phyloP scores from a whole-genome alignment of 164 flowering plant species.

The Aristolochia contorta region DNA sequence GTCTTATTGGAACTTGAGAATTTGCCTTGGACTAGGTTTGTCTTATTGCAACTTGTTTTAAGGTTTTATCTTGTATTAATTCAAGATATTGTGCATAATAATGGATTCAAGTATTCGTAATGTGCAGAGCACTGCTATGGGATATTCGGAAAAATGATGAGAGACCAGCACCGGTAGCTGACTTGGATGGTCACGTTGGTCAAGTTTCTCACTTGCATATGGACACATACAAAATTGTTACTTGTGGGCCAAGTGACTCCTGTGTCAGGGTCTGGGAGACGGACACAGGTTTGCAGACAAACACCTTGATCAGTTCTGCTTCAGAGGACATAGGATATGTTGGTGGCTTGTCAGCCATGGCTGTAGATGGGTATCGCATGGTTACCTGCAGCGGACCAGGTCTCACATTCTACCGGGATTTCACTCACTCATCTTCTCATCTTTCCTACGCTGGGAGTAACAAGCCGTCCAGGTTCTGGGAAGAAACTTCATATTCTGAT shows the following conservation, averaged over 20 bases:
- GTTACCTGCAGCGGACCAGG: conserved; percentile 31
- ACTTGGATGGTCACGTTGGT: conserved; percentile 47
- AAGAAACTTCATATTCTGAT: background rate
- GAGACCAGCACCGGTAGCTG: conserved; percentile 31
- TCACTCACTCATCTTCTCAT: conserved; percentile 24
- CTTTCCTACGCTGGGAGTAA: conserved; percentile 11
- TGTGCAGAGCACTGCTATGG: conserved; percentile 54
- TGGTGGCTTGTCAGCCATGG: conserved; percentile 46
- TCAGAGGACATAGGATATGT: background rate
- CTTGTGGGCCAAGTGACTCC: conserved; percentile 35
- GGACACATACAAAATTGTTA: conserved; percentile 57
- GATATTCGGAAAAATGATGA: conserved; percentile 45
- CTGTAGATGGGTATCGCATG: conserved; percentile 41
- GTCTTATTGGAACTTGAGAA: too few species aligned
- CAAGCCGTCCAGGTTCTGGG: conserved; percentile 41
- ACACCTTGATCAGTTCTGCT: conserved; percentile 25
- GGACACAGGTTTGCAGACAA: conserved; percentile 29
- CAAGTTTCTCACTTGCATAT: conserved; percentile 39
- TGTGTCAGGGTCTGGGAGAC: conserved; percentile 44
- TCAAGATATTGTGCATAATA: too few species aligned
- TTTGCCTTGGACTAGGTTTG: too few species aligned
- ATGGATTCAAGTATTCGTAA: background rate
- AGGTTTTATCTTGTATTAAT: background rate
- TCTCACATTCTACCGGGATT: conserved; percentile 32
- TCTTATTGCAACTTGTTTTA: too few species aligned